Conservation (phyloP, 2,329 filamentous ascomycete species). For the Aschersonia sp. region DNA sequence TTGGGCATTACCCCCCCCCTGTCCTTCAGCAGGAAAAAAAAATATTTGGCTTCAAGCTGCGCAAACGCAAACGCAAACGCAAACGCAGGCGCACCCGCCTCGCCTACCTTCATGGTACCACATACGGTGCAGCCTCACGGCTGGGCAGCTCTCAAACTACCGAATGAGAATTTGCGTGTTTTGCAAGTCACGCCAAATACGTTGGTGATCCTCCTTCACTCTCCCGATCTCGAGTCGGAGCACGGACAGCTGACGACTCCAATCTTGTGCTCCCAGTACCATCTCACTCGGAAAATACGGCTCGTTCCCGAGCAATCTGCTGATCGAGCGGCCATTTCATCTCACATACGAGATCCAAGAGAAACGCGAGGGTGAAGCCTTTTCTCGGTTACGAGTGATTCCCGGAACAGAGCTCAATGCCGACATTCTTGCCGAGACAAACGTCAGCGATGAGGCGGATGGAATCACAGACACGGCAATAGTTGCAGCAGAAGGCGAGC, state of each 20-base stretch:
- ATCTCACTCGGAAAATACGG: constrained; percentile 90
- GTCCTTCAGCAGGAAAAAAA: background rate
- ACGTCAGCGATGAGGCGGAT: constrained; percentile 17
- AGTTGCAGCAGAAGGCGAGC: constrained; percentile 20
- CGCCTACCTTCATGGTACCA: constrained; percentile 11
- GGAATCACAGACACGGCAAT: constrained; percentile 27
- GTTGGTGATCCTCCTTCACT: constrained; percentile 20
- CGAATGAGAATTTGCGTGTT: constrained; percentile 41
- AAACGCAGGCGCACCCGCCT: no score
- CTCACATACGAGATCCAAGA: constrained; percentile 84
- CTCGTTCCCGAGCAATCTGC: constrained; percentile 73
- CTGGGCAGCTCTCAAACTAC: constrained; percentile 46
- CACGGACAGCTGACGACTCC: background rate
- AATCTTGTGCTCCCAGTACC: constrained; percentile 30
- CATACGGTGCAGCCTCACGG: constrained; percentile 34
- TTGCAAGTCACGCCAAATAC: constrained; percentile 47
- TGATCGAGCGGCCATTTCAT: constrained; percentile 84
- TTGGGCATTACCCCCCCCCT: background rate
- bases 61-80: no score
- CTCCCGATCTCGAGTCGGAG: background rate
- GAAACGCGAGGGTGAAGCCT: constrained; percentile 46
- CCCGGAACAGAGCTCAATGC: constrained; percentile 71
- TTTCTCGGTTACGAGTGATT: constrained; percentile 62
- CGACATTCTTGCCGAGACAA: constrained; percentile 47
- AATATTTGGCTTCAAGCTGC: background rate